These are phyloP conservation scores for Triticum urartu DNA, from an alignment of 176 grass and related monocot genomes.

Conservation along the genomic window DNA sequence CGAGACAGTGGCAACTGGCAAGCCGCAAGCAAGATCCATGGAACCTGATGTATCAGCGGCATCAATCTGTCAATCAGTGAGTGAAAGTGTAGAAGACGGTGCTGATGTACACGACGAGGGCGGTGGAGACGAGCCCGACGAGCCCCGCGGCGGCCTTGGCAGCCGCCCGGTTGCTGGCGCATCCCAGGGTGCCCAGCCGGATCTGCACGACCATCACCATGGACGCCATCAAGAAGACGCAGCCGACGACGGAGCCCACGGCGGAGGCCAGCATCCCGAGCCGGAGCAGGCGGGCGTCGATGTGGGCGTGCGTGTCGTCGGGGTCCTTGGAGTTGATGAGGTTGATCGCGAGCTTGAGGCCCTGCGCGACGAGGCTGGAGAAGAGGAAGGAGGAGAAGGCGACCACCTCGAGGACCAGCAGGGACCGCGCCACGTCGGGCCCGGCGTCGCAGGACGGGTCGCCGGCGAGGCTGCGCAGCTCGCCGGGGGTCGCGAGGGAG, in stretches of 20 bases:
- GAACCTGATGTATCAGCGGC: neutral
- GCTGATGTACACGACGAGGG: slow-evolving; percentile 70
- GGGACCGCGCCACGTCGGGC: slow-evolving; percentile 55
- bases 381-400: slow-evolving; percentile 96
- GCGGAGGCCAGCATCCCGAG: slow-evolving; percentile 94
- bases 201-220: slow-evolving; percentile 98
- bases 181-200: slow-evolving; percentile 77
- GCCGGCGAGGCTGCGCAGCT: slow-evolving; percentile 53
- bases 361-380: slow-evolving; percentile 92
- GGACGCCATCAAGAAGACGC: slow-evolving; percentile 82
- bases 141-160: slow-evolving; percentile 71
- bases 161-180: slow-evolving; percentile 57
- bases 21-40: neutral
- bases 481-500: slow-evolving; percentile 58
- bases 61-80: slow-evolving; percentile 39
- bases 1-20: neutral
- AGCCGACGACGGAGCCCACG: slow-evolving; percentile 75
- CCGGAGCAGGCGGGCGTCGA: slow-evolving; percentile 68
- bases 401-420: slow-evolving; percentile 86
- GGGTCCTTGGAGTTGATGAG: slow-evolving; percentile 92
- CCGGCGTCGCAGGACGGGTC: slow-evolving; percentile 63
- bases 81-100: slow-evolving; percentile 98
- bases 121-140: slow-evolving; percentile 70
- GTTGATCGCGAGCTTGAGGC: slow-evolving; percentile 88
- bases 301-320: slow-evolving; percentile 74